phyloP scores from a whole-genome alignment of 768 basidiomycete species.

The Mycena amicta region DNA sequence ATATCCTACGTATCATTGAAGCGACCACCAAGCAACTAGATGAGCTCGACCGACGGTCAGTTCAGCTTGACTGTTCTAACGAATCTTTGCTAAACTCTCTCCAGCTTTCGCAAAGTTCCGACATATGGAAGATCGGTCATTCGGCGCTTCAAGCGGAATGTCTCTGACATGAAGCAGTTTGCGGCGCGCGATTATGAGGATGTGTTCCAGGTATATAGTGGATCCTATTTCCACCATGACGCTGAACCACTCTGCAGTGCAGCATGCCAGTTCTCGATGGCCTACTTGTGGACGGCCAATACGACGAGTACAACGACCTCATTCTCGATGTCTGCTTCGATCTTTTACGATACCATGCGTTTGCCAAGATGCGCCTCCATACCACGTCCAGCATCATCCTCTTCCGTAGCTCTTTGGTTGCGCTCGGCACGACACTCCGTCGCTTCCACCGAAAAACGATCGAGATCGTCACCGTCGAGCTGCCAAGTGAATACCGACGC shows the following conservation, averaged over 20 bases:
- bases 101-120: neutral
- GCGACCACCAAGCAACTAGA: neutral
- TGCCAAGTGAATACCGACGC: neutral
- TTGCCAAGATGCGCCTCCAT: neutral
- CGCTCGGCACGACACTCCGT: neutral
- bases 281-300: constrained; percentile 17
- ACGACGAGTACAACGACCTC: neutral
- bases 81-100: neutral
- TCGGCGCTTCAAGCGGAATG: neutral
- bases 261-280: constrained; percentile 38
- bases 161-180: neutral
- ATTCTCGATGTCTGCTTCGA: neutral
- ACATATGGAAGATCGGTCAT: neutral
- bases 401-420: neutral
- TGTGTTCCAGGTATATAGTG: no score
- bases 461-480: neutral
- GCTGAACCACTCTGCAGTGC: no score
- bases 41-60: neutral
- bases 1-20: neutral
- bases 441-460: neutral
- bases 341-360: neutral
- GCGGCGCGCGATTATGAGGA: no score
- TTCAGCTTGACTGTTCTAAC: neutral
- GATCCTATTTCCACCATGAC: no score
- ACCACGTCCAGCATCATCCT: neutral